Percentiles rank a stretch among this genome's conserved stretches.
These are phyloP conservation scores for Atalantia buxifolia DNA, from an alignment of 345 rosid species.

Conservation along the genomic window DNA sequence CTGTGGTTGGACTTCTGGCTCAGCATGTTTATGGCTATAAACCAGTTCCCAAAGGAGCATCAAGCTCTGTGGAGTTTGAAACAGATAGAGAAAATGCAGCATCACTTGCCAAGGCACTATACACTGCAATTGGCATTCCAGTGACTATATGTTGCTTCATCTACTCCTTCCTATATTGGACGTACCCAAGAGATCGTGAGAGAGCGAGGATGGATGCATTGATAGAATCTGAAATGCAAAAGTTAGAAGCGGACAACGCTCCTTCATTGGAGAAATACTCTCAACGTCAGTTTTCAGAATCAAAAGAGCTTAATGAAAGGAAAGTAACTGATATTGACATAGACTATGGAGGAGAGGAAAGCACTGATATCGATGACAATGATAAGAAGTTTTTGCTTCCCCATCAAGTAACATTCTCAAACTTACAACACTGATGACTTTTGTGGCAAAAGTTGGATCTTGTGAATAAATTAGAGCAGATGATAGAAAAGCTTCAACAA, in stretches of 20 bases:
- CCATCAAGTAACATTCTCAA: background rate
- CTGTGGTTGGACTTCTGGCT: slow-evolving; percentile 76
- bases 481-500: background rate
- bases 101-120: slow-evolving; percentile 79
- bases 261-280: background rate
- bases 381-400: slow-evolving; percentile 29
- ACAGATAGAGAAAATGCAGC: slow-evolving; percentile 70
- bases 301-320: slow-evolving; percentile 11
- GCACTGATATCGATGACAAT: slow-evolving; percentile 28
- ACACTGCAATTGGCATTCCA: slow-evolving; percentile 69
- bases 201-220: slow-evolving; percentile 74
- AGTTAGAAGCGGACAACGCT: slow-evolving; percentile 20
- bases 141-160: slow-evolving; percentile 70
- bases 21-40: slow-evolving; percentile 78
- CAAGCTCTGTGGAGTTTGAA: slow-evolving; percentile 34
- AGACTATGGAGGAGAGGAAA: slow-evolving; percentile 21
- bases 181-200: slow-evolving; percentile 79
- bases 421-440: background rate
- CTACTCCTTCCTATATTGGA: slow-evolving; percentile 71
- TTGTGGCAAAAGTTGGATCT: background rate
- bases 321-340: slow-evolving; percentile 20
- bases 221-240: slow-evolving; percentile 69
- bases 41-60: slow-evolving; percentile 51
- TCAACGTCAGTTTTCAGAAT: background rate
- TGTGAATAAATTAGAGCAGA: background rate